phyloP scores from a whole-genome alignment of 495 filamentous ascomycete genomes.

The Parathielavia hyrcaniae region DNA sequence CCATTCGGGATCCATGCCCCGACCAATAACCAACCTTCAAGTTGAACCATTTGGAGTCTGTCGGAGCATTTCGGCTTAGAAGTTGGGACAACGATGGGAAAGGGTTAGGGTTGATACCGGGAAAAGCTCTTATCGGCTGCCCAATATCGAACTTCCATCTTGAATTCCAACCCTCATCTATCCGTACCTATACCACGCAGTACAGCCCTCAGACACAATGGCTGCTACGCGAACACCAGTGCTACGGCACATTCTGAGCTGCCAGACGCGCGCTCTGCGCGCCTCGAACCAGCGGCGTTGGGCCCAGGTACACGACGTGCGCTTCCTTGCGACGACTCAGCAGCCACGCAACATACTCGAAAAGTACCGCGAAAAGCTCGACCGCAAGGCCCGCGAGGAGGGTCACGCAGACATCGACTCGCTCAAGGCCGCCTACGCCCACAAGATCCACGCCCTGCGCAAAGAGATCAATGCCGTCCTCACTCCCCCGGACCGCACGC shows the following conservation, averaged over 20 bases:
- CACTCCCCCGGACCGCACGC: conserved; percentile 40
- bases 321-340: conserved; percentile 64
- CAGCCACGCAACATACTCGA: conserved; percentile 58
- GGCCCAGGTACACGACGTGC: conserved; percentile 88
- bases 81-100: not conserved
- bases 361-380: conserved; percentile 81
- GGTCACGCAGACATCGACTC: conserved; percentile 68
- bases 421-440: conserved; percentile 73
- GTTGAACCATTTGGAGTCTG: no score
- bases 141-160: not conserved
- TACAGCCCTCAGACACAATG: conserved; percentile 21
- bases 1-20: no score
- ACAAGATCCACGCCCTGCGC: conserved; percentile 64
- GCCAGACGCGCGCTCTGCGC: conserved; percentile 26
- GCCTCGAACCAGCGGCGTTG: conserved; percentile 62
- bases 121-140: not conserved
- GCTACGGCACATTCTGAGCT: conserved; percentile 35
- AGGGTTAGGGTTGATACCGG: conserved; percentile 8
- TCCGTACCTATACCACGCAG: not conserved
- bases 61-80: not conserved
- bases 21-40: no score
- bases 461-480: conserved; percentile 44
- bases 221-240: conserved; percentile 29
- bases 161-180: not conserved
- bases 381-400: conserved; percentile 73